Base-by-base conservation (phyloP, 345 rosid species). In the Salix udensis region DNA sequence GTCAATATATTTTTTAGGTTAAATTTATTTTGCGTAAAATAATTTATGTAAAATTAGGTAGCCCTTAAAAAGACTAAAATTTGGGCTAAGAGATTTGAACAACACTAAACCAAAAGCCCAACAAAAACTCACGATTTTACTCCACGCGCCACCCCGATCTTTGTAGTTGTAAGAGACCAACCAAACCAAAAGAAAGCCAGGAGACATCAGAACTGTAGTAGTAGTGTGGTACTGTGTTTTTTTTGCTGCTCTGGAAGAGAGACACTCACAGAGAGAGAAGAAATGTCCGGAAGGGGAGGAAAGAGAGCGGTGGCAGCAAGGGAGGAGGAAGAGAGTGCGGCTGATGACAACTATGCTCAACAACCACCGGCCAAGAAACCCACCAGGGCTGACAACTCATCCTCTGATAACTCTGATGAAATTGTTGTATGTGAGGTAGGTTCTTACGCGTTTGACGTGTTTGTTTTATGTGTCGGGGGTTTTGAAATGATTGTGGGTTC, bases 261-360 rank as follows among this genome's bases (percentile, higher is more conserved):
- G 14, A 19, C 6, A 19, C 12, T 13, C 23, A n/a, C 28, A 65
- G 30, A n/a, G 10, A 5, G 55, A 7, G 21, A 28, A 31, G 55
- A 65, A 82, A 94, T 96, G 98, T 87, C 96, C 48, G 81, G 76
- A n/a, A 93, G 86, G 82, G 93, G 97, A 61, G 92, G 97, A 60
- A 93, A 96, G 91, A 77, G 99, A 40, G 62, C 62, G 23, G 62
- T 26, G 8, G 62, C 28, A 7, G 14, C 62, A 58, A 93, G 88
- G 86, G 91, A 90, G 60, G 88, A 85, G 83, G 73, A 83, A 34
- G 92, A 79, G 6, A 66, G 76, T 42, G 88, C 75, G 18, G 91
- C 92, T 13, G 94, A 89, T 72, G 97, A 86, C 65, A 88, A 88
- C 64, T 76, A 82, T 64, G 94, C 88, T 14, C 70, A 74, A 50